Base-by-base conservation (phyloP, 2,329 filamentous ascomycete species). In the Cladosporium sp. region DNA sequence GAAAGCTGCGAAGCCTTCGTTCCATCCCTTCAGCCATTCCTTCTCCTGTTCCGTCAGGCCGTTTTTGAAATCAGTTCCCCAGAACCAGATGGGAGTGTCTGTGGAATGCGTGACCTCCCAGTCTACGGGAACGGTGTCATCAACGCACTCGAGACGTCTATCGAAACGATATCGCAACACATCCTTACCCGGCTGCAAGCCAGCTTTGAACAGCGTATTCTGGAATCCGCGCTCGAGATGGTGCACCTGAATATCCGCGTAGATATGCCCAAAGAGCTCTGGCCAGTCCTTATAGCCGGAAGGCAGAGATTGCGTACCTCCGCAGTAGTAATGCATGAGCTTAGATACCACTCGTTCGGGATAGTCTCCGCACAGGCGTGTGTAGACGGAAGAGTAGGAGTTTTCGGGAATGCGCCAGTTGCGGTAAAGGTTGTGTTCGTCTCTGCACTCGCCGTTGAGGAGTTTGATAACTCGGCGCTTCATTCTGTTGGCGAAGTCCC, bases 181-280 rank as follows among this genome's bases (percentile, higher is more conserved):
- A 5, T 78, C 64, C 42, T 69, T 62, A 4, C 69, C 73, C 0
- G 72, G 69, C 25, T 58, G 47, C 13, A 68, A 53, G 0, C 72
- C 73, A 3, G 67, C 68, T 13, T 62, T 57, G 0, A 67, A 67
- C 1, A 82, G 65, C 0, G 69, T 68, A 30, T 72, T 62, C 4
- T 74, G 65, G 50, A 80, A 72, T 0, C 78, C 78, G 6, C 78
- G 72, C 59, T 78, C 70, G 13, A 78, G 70, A 15, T 67, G 64
- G 56, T 81, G 72, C 7, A 81, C 74, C 57, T 81, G 78, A 53
- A 79, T 73, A 48, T 79, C 75, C 3, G 78, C 77, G 54, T 81
- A 81, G 5, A 81, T 67, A 12, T 66, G 67, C 0, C 78, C 78
- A 59, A 79, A 81, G 0, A 73, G 72, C 20, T 78, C 72, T 41